Conservation (phyloP, 2,329 filamentous ascomycete species). For the Atkinsonella texensis region DNA sequence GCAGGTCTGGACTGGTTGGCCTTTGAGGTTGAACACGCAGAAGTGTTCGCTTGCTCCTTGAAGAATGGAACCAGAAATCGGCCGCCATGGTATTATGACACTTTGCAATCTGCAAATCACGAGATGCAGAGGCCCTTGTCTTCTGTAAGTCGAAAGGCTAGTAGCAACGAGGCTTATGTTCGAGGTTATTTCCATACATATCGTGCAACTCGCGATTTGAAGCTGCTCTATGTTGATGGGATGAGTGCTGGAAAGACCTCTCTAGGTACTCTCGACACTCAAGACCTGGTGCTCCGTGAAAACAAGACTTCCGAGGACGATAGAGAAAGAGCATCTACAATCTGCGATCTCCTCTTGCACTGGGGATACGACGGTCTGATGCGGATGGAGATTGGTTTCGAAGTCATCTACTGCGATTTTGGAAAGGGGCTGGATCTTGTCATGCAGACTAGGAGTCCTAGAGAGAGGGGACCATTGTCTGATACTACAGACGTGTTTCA, state of each 20-base stretch:
- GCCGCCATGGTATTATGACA: neutral
- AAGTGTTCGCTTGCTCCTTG: conserved; percentile 41
- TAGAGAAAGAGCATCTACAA: conserved; percentile 33
- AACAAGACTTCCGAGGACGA: conserved; percentile 30
- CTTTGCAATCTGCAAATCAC: neutral
- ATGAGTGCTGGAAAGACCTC: conserved; percentile 53
- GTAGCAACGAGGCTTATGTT: neutral
- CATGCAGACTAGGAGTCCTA: conserved; percentile 8
- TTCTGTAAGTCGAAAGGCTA: neutral
- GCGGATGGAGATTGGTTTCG: conserved; percentile 59
- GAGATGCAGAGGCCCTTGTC: conserved; percentile 3
- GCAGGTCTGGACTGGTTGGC: conserved; percentile 56
- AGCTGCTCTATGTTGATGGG: conserved; percentile 58
- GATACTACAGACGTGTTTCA: conserved; percentile 22
- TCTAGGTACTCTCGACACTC: conserved; percentile 56
- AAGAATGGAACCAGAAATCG: neutral
- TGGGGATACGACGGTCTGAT: conserved; percentile 55
- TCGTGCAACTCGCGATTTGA: conserved; percentile 41
- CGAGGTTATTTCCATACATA: conserved; percentile 58
- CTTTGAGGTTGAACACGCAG: conserved; percentile 64
- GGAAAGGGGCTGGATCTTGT: conserved; percentile 26
- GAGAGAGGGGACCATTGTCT: neutral
- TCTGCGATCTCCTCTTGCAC: conserved; percentile 41
- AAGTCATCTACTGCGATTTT: conserved; percentile 59
- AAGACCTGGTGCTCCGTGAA: conserved; percentile 48